A percentile compares a stretch with the other conserved stretches of the same genome.
Conservation (phyloP, 768 basidiomycete species). For the Lactarius sp. region DNA sequence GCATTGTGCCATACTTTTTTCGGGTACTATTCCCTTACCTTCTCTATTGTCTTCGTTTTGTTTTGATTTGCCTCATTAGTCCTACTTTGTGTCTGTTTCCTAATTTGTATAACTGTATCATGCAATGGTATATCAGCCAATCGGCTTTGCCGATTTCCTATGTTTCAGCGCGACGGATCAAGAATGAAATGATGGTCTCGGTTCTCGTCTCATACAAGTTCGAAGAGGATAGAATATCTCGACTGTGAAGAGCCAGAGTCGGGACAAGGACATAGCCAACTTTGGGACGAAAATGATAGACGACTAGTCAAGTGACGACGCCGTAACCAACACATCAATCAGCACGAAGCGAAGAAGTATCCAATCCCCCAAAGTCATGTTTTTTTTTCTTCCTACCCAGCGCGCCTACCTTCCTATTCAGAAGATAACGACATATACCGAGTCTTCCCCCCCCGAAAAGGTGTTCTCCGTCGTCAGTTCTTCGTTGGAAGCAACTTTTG, state of each 20-base stretch:
- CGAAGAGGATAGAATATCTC: too few relatives aligned
- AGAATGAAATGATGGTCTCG: neutral
- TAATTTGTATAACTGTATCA: slow-evolving; percentile 25
- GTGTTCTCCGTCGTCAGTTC: too few relatives aligned
- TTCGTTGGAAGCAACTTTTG: too few relatives aligned
- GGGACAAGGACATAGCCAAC: neutral
- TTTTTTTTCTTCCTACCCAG: too few relatives aligned
- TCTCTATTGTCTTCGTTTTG: slow-evolving; percentile 4
- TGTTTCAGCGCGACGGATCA: neutral
- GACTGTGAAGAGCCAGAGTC: too few relatives aligned
- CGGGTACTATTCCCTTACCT: slow-evolving; percentile 1
- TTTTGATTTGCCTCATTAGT: slow-evolving; percentile 13
- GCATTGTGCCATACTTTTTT: slow-evolving; percentile 16
- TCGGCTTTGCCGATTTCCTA: neutral
- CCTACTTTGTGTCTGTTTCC: slow-evolving; percentile 17
- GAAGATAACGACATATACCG: too few relatives aligned
- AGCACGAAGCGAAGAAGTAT: neutral
- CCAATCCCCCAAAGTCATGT: too few relatives aligned
- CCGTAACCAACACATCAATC: neutral
- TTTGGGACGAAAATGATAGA: neutral
- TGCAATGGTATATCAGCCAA: slow-evolving; percentile 17
- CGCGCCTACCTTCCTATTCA: too few relatives aligned
- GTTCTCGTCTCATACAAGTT: too few relatives aligned
- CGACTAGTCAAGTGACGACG: neutral
- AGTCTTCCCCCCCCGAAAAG: too few relatives aligned